Percentiles rank a stretch among this genome's conserved stretches.
Conservation (phyloP, 768 basidiomycete species). For the Dacryopinax primogenitus region DNA sequence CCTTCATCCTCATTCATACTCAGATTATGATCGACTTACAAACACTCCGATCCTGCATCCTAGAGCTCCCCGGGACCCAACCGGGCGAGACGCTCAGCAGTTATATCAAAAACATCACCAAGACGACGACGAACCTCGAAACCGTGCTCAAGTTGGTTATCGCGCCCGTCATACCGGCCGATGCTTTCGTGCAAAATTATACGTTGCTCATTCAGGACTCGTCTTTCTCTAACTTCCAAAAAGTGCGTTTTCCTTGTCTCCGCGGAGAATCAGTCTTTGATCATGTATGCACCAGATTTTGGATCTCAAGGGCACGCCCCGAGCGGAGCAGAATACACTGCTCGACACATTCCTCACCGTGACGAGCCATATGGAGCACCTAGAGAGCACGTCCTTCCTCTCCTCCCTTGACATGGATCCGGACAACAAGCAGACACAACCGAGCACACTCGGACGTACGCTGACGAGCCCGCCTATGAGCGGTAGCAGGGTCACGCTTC, state of each 20-base stretch:
- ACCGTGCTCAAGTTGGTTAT: slow-evolving; percentile 91
- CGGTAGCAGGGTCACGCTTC: slow-evolving; percentile 29
- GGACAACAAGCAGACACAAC: slow-evolving; percentile 34
- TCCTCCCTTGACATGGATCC: slow-evolving; percentile 95
- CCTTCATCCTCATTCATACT: neutral
- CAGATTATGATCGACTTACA: slow-evolving; percentile 86
- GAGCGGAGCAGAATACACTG: slow-evolving; percentile 72
- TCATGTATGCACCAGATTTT: slow-evolving; percentile 48
- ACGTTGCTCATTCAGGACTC: slow-evolving; percentile 87
- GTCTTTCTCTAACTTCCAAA: slow-evolving; percentile 96
- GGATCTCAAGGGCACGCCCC: slow-evolving; percentile 86
- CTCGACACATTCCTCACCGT: slow-evolving; percentile 84
- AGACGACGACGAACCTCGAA: slow-evolving; percentile 70
- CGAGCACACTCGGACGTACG: slow-evolving; percentile 52
- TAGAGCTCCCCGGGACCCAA: slow-evolving; percentile 59
- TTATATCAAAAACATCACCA: slow-evolving; percentile 69
- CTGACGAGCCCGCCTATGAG: slow-evolving; percentile 47
- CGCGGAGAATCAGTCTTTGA: neutral
- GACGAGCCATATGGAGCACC: slow-evolving; percentile 81
- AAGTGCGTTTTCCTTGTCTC: slow-evolving; percentile 37
- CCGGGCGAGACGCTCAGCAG: slow-evolving; percentile 32
- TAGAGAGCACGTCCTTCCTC: slow-evolving; percentile 84
- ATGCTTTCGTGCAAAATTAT: slow-evolving; percentile 92
- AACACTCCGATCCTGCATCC: slow-evolving; percentile 64
- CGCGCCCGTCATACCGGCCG: slow-evolving; percentile 81